Conservation (phyloP, 176 grass and related monocot genomes). For the Zea luxurians region DNA sequence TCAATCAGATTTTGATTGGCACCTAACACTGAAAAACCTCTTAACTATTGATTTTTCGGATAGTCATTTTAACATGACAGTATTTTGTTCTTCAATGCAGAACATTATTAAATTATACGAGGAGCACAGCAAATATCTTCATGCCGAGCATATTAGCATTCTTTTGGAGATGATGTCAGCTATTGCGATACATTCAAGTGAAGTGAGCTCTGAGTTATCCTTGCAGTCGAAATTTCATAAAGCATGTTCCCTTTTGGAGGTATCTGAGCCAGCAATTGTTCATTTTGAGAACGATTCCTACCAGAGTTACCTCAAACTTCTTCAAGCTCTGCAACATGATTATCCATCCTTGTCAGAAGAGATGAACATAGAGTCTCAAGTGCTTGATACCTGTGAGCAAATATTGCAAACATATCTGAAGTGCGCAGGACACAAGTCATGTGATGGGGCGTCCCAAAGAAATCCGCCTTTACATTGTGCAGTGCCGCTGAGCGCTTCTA, state of each 20-base stretch:
- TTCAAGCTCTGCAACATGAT: slow-evolving; percentile 63
- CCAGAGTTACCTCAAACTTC: slow-evolving; percentile 77
- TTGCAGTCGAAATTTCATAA: slow-evolving; percentile 75
- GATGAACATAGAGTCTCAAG: slow-evolving; percentile 70
- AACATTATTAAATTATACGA: slow-evolving; percentile 69
- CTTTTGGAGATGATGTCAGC: slow-evolving; percentile 81
- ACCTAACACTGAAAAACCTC: background rate
- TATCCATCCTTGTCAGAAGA: slow-evolving; percentile 51
- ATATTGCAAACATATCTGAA: slow-evolving; percentile 76
- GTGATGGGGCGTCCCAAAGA: slow-evolving; percentile 25
- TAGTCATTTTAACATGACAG: background rate
- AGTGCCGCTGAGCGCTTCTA: slow-evolving; percentile 65
- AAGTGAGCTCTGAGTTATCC: slow-evolving; percentile 63
- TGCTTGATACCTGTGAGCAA: slow-evolving; percentile 60
- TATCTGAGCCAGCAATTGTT: slow-evolving; percentile 78
- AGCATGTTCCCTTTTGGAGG: slow-evolving; percentile 87
- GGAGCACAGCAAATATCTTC: slow-evolving; percentile 55
- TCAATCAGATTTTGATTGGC: slow-evolving; percentile 8
- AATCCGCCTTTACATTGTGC: slow-evolving; percentile 46
- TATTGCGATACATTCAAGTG: slow-evolving; percentile 73
- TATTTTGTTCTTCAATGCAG: slow-evolving; percentile 47
- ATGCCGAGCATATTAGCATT: slow-evolving; percentile 55
- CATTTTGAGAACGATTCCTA: slow-evolving; percentile 95
- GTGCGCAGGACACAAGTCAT: slow-evolving; percentile 51
- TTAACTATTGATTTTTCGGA: background rate